phyloP scores from a whole-genome alignment of 768 basidiomycete species.

The Leccinellum albellum region DNA sequence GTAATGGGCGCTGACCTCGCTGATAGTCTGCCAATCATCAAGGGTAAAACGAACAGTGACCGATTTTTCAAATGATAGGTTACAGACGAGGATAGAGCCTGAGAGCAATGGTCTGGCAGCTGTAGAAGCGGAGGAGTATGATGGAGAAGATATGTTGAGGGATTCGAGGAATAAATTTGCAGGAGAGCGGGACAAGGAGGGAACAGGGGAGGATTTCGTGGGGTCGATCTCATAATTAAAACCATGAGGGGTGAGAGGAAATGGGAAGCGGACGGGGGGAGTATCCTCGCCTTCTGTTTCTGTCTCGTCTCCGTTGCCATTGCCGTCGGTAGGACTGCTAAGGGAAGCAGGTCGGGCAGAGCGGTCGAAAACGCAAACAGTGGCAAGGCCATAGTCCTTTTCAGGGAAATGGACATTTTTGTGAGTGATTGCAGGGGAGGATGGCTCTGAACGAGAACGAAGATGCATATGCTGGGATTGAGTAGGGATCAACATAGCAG shows the following conservation, averaged over 20 bases:
- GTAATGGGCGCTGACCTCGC: conserved; percentile 67
- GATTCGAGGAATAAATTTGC: conserved; percentile 39
- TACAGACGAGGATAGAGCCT: conserved; percentile 80
- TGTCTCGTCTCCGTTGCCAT: conserved; percentile 36
- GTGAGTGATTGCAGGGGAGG: conserved; percentile 49
- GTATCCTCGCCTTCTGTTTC: conserved; percentile 40
- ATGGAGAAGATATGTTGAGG: conserved; percentile 24
- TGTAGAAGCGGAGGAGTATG: not conserved
- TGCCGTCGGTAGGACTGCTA: conserved; percentile 12
- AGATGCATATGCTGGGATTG: conserved; percentile 12
- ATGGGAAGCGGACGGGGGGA: conserved; percentile 15
- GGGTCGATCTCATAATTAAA: conserved; percentile 23
- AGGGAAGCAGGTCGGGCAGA: conserved; percentile 69
- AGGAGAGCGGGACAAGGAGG: not conserved
- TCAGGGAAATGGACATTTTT: conserved; percentile 91
- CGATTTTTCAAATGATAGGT: conserved; percentile 82
- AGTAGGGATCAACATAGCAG: conserved; percentile 6
- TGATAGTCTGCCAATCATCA: conserved; percentile 91
- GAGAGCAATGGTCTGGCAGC: conserved; percentile 40
- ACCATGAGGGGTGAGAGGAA: conserved; percentile 20
- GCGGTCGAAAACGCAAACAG: conserved; percentile 58
- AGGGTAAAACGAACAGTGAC: conserved; percentile 86
- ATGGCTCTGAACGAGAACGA: conserved; percentile 55
- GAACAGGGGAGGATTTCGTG: conserved; percentile 12
- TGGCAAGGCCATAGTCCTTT: conserved; percentile 55